These are phyloP conservation scores for Rubus parviflorus DNA, from an alignment of 306 rosid species.

Conservation along the genomic window DNA sequence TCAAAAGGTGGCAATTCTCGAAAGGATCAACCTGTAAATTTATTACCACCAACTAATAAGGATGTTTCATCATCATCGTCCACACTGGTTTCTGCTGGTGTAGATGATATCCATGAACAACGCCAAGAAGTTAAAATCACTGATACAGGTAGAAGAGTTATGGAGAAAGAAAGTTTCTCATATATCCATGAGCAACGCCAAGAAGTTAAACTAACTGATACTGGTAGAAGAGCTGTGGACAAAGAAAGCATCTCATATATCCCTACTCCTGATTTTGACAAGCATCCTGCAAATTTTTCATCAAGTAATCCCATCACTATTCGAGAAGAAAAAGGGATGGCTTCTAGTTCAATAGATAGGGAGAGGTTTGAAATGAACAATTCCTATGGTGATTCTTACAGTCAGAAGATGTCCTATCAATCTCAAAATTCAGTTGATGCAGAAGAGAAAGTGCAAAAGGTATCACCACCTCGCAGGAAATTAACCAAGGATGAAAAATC, in stretches of 20 bases:
- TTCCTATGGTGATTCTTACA: slow-evolving; percentile 47
- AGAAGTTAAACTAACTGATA: slow-evolving; percentile 62
- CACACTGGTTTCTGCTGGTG: slow-evolving; percentile 44
- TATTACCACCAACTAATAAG: slow-evolving; percentile 46
- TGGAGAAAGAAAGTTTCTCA: slow-evolving; percentile 57
- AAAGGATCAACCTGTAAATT: slow-evolving; percentile 70
- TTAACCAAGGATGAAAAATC: slow-evolving; percentile 68
- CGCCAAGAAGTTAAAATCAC: slow-evolving; percentile 57
- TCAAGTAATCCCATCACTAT: slow-evolving; percentile 45
- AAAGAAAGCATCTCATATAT: slow-evolving; percentile 56
- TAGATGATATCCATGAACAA: slow-evolving; percentile 56
- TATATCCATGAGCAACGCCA: slow-evolving; percentile 49
- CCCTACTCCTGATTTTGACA: slow-evolving; percentile 63
- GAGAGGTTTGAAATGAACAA: slow-evolving; percentile 64
- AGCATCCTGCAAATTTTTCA: slow-evolving; percentile 46
- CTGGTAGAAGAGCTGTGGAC: slow-evolving; percentile 53
- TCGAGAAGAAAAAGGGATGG: slow-evolving; percentile 56
- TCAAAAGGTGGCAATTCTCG: slow-evolving; percentile 84
- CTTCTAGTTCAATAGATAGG: slow-evolving; percentile 50
- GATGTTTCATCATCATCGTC: slow-evolving; percentile 61
- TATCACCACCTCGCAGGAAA: slow-evolving; percentile 86
- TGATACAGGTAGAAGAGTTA: slow-evolving; percentile 52
- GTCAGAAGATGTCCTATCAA: slow-evolving; percentile 54
- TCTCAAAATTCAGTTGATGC: slow-evolving; percentile 54
- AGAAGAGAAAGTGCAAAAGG: slow-evolving; percentile 74